phyloP scores from a whole-genome alignment of 2,329 filamentous ascomycete species.

The Sporothrix protearum region DNA sequence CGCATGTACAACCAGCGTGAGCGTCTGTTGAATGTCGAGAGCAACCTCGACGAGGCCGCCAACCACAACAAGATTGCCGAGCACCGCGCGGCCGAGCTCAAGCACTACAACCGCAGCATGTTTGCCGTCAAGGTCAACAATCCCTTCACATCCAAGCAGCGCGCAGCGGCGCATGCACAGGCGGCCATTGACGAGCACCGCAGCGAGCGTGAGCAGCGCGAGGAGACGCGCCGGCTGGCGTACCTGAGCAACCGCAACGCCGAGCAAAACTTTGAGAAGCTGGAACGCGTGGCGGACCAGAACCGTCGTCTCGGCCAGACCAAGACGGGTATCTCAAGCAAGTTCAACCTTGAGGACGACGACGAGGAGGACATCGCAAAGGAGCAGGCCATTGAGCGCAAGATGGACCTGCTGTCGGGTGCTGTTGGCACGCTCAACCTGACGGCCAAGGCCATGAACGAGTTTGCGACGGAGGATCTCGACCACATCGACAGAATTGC shows the following conservation, averaged over 20 bases:
- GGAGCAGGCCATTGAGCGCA: conserved; percentile 52
- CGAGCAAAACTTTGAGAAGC: conserved; percentile 49
- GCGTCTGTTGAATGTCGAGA: conserved; percentile 75
- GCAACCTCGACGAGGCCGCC: conserved; percentile 74
- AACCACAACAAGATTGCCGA: conserved; percentile 73
- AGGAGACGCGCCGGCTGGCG: conserved; percentile 46
- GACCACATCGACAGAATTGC: conserved; percentile 69
- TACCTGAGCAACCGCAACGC: conserved; percentile 41
- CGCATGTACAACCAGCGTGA: conserved; percentile 76
- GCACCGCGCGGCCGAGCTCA: conserved; percentile 77
- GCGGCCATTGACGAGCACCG: conserved; percentile 67
- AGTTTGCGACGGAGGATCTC: conserved; percentile 68
- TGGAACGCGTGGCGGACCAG: conserved; percentile 60
- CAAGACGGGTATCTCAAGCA: conserved; percentile 33
- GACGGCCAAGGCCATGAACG: conserved; percentile 25
- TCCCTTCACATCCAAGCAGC: conserved; percentile 68
- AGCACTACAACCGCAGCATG: conserved; percentile 84
- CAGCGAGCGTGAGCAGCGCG: conserved; percentile 61
- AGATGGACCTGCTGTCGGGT: conserved; percentile 62
- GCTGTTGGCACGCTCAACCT: conserved; percentile 70
- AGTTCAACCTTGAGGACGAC: conserved; percentile 30
- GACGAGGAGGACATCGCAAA: conserved; percentile 30
- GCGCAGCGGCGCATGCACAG: conserved; percentile 62
- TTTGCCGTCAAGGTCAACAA: conserved; percentile 77
- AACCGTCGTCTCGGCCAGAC: conserved; percentile 47